A percentile compares a stretch with the other conserved stretches of the same genome.
These are phyloP conservation scores for Aureoboletus auriporus DNA, from an alignment of 768 basidiomycete species.

Conservation along the genomic window DNA sequence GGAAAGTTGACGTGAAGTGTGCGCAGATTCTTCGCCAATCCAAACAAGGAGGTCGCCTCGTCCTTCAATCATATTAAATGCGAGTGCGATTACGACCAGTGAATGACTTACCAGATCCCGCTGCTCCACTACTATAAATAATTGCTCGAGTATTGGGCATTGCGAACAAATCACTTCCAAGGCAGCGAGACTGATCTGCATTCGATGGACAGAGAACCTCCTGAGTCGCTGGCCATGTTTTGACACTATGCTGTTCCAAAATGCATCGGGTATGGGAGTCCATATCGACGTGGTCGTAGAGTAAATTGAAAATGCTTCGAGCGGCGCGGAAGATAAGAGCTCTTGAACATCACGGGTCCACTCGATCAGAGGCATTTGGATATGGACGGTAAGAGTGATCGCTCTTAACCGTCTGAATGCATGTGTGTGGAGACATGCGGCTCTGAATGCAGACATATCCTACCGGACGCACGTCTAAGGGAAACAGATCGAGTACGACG, in stretches of 20 bases:
- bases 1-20: constrained; percentile 61
- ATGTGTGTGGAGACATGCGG: constrained; percentile 30
- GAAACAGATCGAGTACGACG: background rate
- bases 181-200: constrained; percentile 48
- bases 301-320: constrained; percentile 64
- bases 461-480: constrained; percentile 23
- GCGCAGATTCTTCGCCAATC: constrained; percentile 43
- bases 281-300: constrained; percentile 41
- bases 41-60: constrained; percentile 31
- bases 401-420: constrained; percentile 45
- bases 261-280: constrained; percentile 37
- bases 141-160: constrained; percentile 53
- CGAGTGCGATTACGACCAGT: background rate
- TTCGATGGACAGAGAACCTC: constrained; percentile 61
- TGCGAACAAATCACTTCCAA: constrained; percentile 51
- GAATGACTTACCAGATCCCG: constrained; percentile 38
- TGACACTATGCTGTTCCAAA: constrained; percentile 49
- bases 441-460: constrained; percentile 51
- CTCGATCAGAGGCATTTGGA: constrained; percentile 30
- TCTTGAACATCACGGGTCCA: constrained; percentile 45
- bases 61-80: constrained; percentile 13
- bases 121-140: constrained; percentile 58
- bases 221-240: constrained; percentile 49
- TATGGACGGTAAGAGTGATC: constrained; percentile 53
- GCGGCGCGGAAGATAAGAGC: constrained; percentile 45